phyloP scores from a whole-genome alignment of 2,329 filamentous ascomycete genomes.

The Calonectria pauciramosa region DNA sequence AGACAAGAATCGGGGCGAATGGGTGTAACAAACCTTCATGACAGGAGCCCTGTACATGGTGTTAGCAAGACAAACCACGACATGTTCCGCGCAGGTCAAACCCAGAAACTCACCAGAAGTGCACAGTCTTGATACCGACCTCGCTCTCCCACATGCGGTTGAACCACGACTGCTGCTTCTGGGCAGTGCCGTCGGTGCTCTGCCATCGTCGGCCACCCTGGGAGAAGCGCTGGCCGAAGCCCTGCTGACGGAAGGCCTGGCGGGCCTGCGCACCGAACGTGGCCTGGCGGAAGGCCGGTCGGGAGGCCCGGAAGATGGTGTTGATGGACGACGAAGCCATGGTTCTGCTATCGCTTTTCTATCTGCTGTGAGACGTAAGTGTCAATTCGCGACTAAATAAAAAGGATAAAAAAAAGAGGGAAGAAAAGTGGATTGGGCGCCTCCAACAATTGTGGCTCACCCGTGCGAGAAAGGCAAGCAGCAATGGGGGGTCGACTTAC shows the following conservation, averaged over 20 bases:
- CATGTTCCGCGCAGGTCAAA: background rate
- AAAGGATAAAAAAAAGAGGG: conserved; percentile 6
- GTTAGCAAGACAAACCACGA: conserved; percentile 36
- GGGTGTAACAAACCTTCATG: conserved; percentile 74
- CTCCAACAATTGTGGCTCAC: background rate
- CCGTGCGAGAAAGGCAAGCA: background rate
- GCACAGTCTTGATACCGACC: conserved; percentile 90
- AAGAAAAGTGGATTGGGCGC: conserved; percentile 1
- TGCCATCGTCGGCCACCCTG: conserved; percentile 71
- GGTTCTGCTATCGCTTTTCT: background rate
- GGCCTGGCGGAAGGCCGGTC: conserved; percentile 69
- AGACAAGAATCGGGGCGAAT: background rate
- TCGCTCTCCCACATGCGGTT: conserved; percentile 88
- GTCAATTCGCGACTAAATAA: background rate
- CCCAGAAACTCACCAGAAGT: conserved; percentile 84
- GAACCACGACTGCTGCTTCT: conserved; percentile 67
- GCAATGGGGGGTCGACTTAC: background rate
- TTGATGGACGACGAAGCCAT: conserved; percentile 54
- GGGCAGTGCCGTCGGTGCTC: conserved; percentile 71
- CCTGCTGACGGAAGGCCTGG: conserved; percentile 63
- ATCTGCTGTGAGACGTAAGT: background rate
- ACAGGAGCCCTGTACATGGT: conserved; percentile 80
- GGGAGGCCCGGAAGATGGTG: conserved; percentile 67
- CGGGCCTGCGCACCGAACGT: conserved; percentile 67
- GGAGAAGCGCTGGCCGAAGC: conserved; percentile 59